Evolutionary conservation across 2,329 filamentous ascomycete genomes (phyloP).

Genomic region (Pseudocercospora macadamiae): DNA sequence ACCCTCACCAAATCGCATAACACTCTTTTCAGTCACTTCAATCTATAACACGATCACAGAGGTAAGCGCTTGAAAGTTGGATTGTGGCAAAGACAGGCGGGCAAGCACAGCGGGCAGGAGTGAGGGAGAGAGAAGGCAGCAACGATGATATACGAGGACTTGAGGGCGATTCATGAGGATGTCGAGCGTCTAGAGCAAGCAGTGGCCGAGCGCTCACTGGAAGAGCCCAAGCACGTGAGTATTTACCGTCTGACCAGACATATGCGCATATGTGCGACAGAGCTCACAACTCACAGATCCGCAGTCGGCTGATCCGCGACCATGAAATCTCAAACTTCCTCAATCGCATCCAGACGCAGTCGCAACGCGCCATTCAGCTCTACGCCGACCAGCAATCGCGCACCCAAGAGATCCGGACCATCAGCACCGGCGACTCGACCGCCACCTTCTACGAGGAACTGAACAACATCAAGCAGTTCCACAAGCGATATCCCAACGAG

Average conservation of each 20-base stretch:
- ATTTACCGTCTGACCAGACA: background rate
- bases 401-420: conserved; percentile 78
- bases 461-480: conserved; percentile 79
- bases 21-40: background rate
- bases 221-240: conserved; percentile 85
- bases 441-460: conserved; percentile 90
- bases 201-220: conserved; percentile 82
- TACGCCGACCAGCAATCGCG: conserved; percentile 78
- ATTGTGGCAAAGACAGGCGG: background rate
- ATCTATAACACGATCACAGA: background rate
- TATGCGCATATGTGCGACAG: conserved; percentile 20
- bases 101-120: background rate
- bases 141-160: conserved; percentile 83
- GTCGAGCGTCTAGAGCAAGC: conserved; percentile 94
- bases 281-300: conserved; percentile 61
- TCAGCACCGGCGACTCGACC: conserved; percentile 83
- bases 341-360: conserved; percentile 84
- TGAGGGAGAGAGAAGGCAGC: background rate
- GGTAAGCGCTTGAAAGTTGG: background rate
- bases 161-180: conserved; percentile 93
- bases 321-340: conserved; percentile 90
- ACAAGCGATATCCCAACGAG: conserved; percentile 89
- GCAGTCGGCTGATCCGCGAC: conserved; percentile 85
- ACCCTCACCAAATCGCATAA: background rate
- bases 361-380: conserved; percentile 75